phyloP scores from a whole-genome alignment of 2,329 filamentous ascomycete genomes.

The Cladosporium colombiae region DNA sequence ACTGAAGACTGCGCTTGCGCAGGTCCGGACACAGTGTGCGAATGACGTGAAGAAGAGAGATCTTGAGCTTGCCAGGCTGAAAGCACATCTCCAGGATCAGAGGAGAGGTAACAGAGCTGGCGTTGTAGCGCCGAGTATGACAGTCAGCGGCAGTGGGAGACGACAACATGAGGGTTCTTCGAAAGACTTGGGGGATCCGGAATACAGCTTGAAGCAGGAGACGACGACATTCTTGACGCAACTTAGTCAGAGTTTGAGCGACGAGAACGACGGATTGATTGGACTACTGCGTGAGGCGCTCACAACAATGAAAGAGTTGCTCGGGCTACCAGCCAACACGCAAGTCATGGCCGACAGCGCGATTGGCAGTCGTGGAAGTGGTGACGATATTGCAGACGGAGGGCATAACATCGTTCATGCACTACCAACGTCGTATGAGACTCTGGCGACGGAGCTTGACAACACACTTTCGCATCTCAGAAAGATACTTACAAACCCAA shows the following conservation, averaged over 20 bases:
- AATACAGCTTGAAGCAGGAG: slow-evolving; percentile 75
- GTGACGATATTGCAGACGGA: slow-evolving; percentile 26
- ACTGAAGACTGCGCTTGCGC: slow-evolving; percentile 75
- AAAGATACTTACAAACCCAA: slow-evolving; percentile 86
- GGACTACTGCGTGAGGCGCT: slow-evolving; percentile 71
- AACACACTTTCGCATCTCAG: slow-evolving; percentile 77
- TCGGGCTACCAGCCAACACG: slow-evolving; percentile 51
- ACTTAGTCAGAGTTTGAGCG: slow-evolving; percentile 77
- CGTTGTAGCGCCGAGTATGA: slow-evolving; percentile 51
- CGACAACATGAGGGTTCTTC: slow-evolving; percentile 41
- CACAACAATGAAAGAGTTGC: slow-evolving; percentile 66
- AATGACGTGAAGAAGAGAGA: slow-evolving; percentile 91
- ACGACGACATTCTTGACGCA: slow-evolving; percentile 89
- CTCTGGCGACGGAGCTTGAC: slow-evolving; percentile 71
- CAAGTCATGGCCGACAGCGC: slow-evolving; percentile 35
- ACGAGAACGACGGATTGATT: slow-evolving; percentile 86
- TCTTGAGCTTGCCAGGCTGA: slow-evolving; percentile 82
- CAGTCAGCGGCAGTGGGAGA: slow-evolving; percentile 53
- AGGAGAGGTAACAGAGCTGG: slow-evolving; percentile 51
- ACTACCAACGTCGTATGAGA: slow-evolving; percentile 64
- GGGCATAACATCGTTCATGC: slow-evolving; percentile 43
- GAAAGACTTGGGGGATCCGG: slow-evolving; percentile 53
- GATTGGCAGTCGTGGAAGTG: slow-evolving; percentile 34
- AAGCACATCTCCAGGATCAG: slow-evolving; percentile 76
- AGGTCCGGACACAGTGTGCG: slow-evolving; percentile 82